These are phyloP conservation scores for Mycena chlorophos DNA, from an alignment of 768 basidiomycete genomes.

Conservation along the genomic window DNA sequence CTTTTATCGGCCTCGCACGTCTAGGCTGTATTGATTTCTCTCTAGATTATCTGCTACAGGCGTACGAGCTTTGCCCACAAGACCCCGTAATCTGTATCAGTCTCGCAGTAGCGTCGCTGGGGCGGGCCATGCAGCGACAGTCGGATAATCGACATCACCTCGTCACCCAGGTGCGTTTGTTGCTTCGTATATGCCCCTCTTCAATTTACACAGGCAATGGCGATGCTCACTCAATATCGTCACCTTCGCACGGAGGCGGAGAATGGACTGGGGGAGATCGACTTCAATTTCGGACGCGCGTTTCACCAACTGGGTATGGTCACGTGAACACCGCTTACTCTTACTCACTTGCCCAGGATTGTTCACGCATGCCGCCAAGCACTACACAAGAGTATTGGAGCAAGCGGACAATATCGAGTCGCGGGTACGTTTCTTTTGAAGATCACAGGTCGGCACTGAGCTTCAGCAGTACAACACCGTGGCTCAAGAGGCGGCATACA, in stretches of 20 bases:
- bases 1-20: neutral
- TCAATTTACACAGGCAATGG: conserved; percentile 43
- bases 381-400: conserved; percentile 61
- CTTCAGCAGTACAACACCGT: conserved; percentile 40
- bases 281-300: conserved; percentile 88
- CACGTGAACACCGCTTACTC: no score
- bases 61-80: conserved; percentile 80
- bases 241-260: conserved; percentile 49
- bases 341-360: conserved; percentile 48
- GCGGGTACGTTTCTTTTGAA: conserved; percentile 28
- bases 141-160: conserved; percentile 93
- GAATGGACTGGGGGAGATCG: conserved; percentile 68
- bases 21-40: neutral
- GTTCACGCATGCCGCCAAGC: conserved; percentile 58
- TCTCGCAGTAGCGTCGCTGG: conserved; percentile 84
- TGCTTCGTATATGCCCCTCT: neutral
- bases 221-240: conserved; percentile 81
- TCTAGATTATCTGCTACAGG: conserved; percentile 85
- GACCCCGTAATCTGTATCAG: conserved; percentile 86
- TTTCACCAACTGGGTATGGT: conserved; percentile 86
- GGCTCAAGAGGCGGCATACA: conserved; percentile 66
- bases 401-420: conserved; percentile 36
- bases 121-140: conserved; percentile 92
- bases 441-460: neutral
- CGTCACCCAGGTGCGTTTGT: conserved; percentile 56